Evolutionary conservation across 78 protist genomes (phyloP).

Genomic region (slime mould (Dictyostelium discoideum)): DNA sequence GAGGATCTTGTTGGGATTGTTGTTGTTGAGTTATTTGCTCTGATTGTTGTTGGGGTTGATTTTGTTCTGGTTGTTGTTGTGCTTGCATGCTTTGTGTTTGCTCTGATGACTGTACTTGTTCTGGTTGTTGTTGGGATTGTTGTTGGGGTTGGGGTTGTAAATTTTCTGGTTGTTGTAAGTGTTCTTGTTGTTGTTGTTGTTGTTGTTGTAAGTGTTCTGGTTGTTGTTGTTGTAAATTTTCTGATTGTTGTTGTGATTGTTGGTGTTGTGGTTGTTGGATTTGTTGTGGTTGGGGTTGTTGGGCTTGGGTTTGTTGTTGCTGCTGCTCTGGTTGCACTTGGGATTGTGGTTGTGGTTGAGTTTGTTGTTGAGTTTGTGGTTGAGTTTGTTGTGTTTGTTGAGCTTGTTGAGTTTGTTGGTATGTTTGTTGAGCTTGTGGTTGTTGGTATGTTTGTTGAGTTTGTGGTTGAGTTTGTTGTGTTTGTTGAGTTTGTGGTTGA

Average conservation of each 20-base stretch:
- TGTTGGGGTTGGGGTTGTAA: not conserved
- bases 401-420: not conserved
- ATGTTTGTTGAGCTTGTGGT: not conserved
- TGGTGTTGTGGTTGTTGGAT: not conserved
- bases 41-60: not conserved
- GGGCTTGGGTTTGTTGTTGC: not conserved
- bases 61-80: not conserved
- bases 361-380: not conserved
- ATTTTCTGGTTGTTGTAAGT: too few species aligned
- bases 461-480: not conserved
- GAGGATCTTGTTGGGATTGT: not conserved
- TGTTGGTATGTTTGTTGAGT: not conserved
- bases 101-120: not conserved
- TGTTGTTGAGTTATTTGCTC: not conserved
- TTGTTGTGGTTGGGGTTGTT: not conserved
- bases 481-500: not conserved
- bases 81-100: not conserved
- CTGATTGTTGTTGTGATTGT: not conserved
- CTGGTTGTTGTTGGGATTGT: not conserved
- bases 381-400: not conserved
- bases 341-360: not conserved
- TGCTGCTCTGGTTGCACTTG: not conserved
- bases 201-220: not conserved
- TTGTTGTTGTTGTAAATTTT: not conserved
- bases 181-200: not conserved